phyloP scores from a whole-genome alignment of 345 rosid species.

The Syzygium grande region DNA sequence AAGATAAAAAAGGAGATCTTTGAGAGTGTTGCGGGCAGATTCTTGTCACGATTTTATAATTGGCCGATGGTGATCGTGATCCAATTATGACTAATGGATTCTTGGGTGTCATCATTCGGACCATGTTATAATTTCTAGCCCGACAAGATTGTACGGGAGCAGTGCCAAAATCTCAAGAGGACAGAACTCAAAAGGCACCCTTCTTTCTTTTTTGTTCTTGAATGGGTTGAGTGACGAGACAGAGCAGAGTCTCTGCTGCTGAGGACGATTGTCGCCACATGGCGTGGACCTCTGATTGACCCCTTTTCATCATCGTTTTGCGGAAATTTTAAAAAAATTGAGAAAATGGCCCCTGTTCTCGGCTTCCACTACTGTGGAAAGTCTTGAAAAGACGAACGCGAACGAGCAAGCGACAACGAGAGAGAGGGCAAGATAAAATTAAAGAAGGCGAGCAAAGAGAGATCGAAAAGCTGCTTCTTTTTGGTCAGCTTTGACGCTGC shows the following conservation, averaged over 20 bases:
- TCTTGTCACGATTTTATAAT: neutral
- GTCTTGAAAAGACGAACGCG: neutral
- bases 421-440: neutral
- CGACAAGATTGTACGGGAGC: neutral
- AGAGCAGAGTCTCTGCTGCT: neutral
- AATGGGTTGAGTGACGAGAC: neutral
- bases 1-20: neutral
- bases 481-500: neutral
- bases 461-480: neutral
- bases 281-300: neutral
- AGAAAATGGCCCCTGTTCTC: neutral
- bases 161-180: neutral
- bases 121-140: neutral
- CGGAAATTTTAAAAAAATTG: neutral
- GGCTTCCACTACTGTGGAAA: neutral
- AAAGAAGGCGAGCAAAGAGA: neutral
- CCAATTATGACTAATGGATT: neutral
- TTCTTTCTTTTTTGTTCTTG: neutral
- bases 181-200: neutral
- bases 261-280: neutral
- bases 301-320: neutral
- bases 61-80: neutral
- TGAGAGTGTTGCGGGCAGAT: neutral
- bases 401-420: neutral
- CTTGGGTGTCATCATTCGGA: neutral